Conservation (phyloP, 805 yeast species). For the Barnettozyma wickerhamii region DNA sequence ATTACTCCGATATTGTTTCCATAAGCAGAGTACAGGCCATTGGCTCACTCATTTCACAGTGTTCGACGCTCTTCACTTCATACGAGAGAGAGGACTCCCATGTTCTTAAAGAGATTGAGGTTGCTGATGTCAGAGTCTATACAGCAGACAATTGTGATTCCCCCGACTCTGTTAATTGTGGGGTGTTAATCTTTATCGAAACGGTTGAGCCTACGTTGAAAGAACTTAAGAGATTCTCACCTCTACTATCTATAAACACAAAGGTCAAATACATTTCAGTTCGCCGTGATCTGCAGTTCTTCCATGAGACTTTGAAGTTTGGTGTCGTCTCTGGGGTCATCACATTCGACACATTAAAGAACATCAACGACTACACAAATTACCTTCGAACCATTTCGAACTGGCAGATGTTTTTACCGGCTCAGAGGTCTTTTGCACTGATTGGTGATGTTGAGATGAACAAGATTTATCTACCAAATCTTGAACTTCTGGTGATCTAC, state of each 20-base stretch:
- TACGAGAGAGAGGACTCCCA: not conserved
- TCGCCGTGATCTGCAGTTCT: not conserved
- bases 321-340: not conserved
- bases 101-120: not conserved
- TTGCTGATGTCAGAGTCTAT: not conserved
- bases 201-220: not conserved
- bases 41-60: not conserved
- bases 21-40: not conserved
- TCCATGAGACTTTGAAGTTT: not conserved
- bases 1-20: not conserved
- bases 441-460: not conserved
- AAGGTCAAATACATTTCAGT: not conserved
- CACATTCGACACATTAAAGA: not conserved
- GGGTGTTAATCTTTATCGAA: not conserved
- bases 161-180: not conserved
- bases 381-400: not conserved
- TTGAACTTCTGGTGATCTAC: not conserved
- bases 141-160: not conserved
- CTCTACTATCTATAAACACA: not conserved
- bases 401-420: conserved; percentile 1
- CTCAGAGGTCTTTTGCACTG: not conserved
- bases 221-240: not conserved
- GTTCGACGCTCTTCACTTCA: not conserved
- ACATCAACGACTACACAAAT: not conserved
- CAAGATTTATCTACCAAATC: not conserved